Conservation (phyloP, 73 alveolate genomes). For the Paramecium tetraurelia region DNA sequence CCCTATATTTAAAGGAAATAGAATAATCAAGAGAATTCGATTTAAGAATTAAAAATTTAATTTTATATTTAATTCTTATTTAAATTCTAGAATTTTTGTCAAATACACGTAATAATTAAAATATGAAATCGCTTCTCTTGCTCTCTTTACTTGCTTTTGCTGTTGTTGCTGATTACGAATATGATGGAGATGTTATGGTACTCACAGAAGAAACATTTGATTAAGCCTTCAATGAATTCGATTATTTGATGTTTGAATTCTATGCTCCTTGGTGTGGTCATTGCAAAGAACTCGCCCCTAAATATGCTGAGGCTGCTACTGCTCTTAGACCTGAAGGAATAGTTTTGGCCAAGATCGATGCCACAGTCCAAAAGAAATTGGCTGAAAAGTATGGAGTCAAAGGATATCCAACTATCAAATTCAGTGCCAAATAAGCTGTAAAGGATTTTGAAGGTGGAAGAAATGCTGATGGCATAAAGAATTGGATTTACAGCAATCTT, state of each 20-base stretch:
- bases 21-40: neutral
- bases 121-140: slow-evolving; percentile 17
- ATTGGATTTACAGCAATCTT: slow-evolving; percentile 69
- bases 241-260: slow-evolving; percentile 74
- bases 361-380: slow-evolving; percentile 65
- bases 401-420: slow-evolving; percentile 80
- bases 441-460: slow-evolving; percentile 76
- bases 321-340: slow-evolving; percentile 68
- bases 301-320: slow-evolving; percentile 79
- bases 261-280: slow-evolving; percentile 96
- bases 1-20: neutral
- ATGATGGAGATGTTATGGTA: slow-evolving; percentile 83
- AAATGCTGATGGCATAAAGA: slow-evolving; percentile 74
- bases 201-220: slow-evolving; percentile 73
- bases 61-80: neutral
- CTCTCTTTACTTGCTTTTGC: slow-evolving; percentile 34
- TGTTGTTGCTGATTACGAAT: slow-evolving; percentile 46
- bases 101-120: slow-evolving; percentile 7
- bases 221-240: slow-evolving; percentile 64
- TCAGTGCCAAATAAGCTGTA: slow-evolving; percentile 71
- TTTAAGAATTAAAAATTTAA: neutral
- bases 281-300: slow-evolving; percentile 84
- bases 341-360: slow-evolving; percentile 78
- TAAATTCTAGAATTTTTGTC: neutral
- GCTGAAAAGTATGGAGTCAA: slow-evolving; percentile 66